Evolutionary conservation across 352 stramenopile species (phyloP).

Genomic region (Globisporangium cystogenes): DNA sequence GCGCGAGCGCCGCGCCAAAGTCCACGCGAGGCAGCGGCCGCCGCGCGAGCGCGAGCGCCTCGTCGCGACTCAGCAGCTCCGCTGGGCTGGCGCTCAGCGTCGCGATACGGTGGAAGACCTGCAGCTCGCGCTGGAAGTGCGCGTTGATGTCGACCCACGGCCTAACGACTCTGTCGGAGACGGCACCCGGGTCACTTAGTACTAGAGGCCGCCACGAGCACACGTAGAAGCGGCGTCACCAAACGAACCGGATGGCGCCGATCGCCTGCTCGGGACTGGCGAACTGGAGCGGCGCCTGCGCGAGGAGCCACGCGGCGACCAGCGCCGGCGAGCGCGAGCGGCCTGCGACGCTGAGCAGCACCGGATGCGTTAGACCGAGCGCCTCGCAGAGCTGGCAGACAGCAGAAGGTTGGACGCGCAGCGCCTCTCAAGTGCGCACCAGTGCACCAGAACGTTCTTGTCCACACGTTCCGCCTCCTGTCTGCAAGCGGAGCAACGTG

Average conservation of each 20-base stretch:
- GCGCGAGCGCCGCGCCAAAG: conserved; percentile 44
- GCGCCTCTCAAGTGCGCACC: too few species aligned
- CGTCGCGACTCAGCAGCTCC: conserved; percentile 1
- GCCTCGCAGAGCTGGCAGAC: too few species aligned
- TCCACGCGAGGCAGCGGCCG: conserved; percentile 38
- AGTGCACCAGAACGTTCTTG: conserved; percentile 69
- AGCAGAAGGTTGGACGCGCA: too few species aligned
- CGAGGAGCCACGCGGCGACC: conserved; percentile 48
- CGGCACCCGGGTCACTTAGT: too few species aligned
- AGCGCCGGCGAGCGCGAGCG: conserved; percentile 56
- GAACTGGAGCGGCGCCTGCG: conserved; percentile 12
- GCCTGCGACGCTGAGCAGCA: conserved; percentile 60
- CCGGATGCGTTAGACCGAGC: too few species aligned
- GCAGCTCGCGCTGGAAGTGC: conserved; percentile 45
- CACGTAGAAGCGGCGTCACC: too few species aligned
- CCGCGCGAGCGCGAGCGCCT: background rate
- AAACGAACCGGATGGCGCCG: conserved; percentile 35
- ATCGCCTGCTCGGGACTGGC: conserved; percentile 28
- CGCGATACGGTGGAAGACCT: conserved; percentile 1
- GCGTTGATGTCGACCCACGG: conserved; percentile 71
- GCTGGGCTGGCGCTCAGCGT: background rate
- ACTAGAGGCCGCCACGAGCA: too few species aligned
- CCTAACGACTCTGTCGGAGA: conserved; percentile 40
- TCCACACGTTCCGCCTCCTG: conserved; percentile 20
- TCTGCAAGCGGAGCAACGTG: too few species aligned